These are phyloP conservation scores for Talaromyces piceae DNA, from an alignment of 2,329 filamentous ascomycete genomes.

Conservation along the genomic window DNA sequence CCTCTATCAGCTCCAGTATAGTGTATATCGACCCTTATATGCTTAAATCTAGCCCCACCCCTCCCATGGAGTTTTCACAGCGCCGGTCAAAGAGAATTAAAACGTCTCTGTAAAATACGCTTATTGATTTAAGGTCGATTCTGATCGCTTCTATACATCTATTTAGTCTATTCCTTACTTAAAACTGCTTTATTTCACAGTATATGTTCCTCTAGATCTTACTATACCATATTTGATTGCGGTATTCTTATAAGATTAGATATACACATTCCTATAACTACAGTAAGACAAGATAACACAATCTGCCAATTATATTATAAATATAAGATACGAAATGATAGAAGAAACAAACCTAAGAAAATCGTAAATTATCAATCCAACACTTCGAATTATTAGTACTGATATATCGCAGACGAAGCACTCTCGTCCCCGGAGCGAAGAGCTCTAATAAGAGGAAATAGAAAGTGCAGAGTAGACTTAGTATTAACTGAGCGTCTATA, in stretches of 20 bases:
- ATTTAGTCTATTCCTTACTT: too few species aligned
- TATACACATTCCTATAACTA: too few species aligned
- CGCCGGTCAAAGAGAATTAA: not conserved
- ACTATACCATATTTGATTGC: too few species aligned
- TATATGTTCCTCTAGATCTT: too few species aligned
- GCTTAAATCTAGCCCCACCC: not conserved
- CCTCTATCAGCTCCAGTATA: slow-evolving; percentile 13
- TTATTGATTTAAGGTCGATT: not conserved
- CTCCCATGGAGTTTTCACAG: not conserved
- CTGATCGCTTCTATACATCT: too few species aligned
- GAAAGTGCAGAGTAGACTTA: not conserved
- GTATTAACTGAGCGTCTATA: not conserved
- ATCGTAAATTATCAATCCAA: not conserved
- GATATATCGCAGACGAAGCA: not conserved
- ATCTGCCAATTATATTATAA: not conserved
- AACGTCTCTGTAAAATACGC: not conserved
- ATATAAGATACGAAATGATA: not conserved
- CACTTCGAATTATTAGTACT: not conserved
- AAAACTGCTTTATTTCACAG: too few species aligned
- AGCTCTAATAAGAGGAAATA: not conserved
- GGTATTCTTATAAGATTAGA: too few species aligned
- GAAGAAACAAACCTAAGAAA: too few species aligned
- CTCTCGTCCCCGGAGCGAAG: not conserved
- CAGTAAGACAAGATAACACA: not conserved
- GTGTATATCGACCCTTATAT: slow-evolving; percentile 13